Conservation (phyloP, 2,329 filamentous ascomycete genomes). For the Ceratocystis cubensis region DNA sequence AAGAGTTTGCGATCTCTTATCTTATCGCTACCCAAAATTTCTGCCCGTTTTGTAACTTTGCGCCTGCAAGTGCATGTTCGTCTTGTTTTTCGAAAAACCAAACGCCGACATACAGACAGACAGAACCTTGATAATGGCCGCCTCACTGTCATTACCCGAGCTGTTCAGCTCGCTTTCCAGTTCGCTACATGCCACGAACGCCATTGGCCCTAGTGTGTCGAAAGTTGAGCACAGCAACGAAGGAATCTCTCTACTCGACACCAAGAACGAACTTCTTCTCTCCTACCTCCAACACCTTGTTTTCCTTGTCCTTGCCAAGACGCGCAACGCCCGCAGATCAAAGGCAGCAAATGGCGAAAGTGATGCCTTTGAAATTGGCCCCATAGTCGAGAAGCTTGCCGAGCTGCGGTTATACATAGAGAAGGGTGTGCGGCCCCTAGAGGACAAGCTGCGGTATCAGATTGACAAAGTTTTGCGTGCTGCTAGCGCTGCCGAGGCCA, state of each 20-base stretch:
- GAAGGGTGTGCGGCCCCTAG: conserved; percentile 78
- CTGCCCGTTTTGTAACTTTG: conserved; percentile 8
- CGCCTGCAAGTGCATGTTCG: not conserved
- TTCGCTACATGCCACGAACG: conserved; percentile 50
- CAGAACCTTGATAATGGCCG: conserved; percentile 32
- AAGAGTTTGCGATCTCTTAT: conserved; percentile 17
- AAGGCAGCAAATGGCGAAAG: conserved; percentile 18
- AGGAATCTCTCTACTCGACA: conserved; percentile 86
- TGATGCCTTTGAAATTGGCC: conserved; percentile 23
- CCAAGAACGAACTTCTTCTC: conserved; percentile 93
- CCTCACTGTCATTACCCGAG: conserved; percentile 37
- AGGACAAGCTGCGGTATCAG: conserved; percentile 84
- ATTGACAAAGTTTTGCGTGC: conserved; percentile 89
- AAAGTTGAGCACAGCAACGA: conserved; percentile 61
- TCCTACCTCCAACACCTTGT: conserved; percentile 92
- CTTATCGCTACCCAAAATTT: conserved; percentile 17
- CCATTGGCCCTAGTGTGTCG: conserved; percentile 51
- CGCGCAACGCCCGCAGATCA: conserved; percentile 41
- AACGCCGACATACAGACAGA: not conserved
- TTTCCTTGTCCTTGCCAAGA: conserved; percentile 70
- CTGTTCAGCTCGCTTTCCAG: conserved; percentile 44
- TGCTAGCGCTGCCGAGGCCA: conserved; percentile 57
- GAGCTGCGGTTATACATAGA: conserved; percentile 88
- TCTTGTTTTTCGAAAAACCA: not conserved
- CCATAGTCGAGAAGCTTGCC: conserved; percentile 71